Base-by-base conservation (phyloP, 1,284 basidiomycete genomes). In the Cutaneotrichosporon sp. region DNA sequence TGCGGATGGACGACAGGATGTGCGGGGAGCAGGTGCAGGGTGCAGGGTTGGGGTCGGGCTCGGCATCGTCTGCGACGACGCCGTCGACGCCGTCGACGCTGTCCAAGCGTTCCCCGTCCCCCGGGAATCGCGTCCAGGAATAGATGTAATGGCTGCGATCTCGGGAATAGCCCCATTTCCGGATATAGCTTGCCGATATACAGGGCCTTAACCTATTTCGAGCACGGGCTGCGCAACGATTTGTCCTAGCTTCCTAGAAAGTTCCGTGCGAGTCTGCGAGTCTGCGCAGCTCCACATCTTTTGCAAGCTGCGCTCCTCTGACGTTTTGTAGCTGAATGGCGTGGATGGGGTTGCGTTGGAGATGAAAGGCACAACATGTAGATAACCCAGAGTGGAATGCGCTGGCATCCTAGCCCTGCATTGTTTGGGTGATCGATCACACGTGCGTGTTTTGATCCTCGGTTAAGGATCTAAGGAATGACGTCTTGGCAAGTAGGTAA, bases 1-100 rank as follows among this genome's bases (percentile, higher is more conserved):
- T 46, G 42, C 42, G 16, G 42, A 46, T 46, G 42, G 42, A 46
- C 42, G 42, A 46, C 42, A 16, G 42, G 42, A 46, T 46, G 42
- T 46, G 42, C 18, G 42, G 18, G 7, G 42, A 46, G 18, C 42
- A n/a, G 42, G 42, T 46, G 18, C 3, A 18, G 42, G 42, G 42
- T n/a, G 42, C 18, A 18, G 5, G 18, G 18, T 46, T 18, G 18
- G 14, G 26, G 26, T 26, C 26, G 26, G 26, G 26, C 26, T 26
- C 42, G 5, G 42, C n/a, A 18, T 46, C 18, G 7, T 0, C 42
- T n/a, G 42, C 18, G 6, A 18, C 42, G 5, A 18, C 42, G 9
- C 42, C 42, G 3, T 46, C 42, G 6, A 46, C 18, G 5, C 18
- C 4, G 7, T n/a, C n/a, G n/a, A n/a, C n/a, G n/a, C n/a, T n/a